Evolutionary conservation across 2,329 filamentous ascomycete species (phyloP).

Genomic region (Fusarium sp.): DNA sequence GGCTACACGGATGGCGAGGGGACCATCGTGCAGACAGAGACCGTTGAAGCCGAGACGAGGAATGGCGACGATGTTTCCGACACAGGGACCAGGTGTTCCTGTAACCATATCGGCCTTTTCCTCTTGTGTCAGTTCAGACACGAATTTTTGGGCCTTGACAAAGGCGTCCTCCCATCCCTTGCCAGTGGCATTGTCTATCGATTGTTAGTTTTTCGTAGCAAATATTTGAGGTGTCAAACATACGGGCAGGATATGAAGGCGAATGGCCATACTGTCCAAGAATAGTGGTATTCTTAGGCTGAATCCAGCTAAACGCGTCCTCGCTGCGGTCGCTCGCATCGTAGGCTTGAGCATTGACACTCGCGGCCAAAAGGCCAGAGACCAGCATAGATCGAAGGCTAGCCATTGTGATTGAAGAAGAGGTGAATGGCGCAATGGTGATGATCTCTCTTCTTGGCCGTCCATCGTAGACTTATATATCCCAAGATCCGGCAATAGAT

Average conservation of each 20-base stretch:
- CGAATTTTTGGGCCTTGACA: conserved; percentile 55
- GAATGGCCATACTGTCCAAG: conserved; percentile 59
- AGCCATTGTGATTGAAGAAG: conserved; percentile 38
- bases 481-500: not conserved
- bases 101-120: conserved; percentile 56
- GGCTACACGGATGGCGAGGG: conserved; percentile 49
- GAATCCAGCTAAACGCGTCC: conserved; percentile 57
- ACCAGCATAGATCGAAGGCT: conserved; percentile 55
- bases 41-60: conserved; percentile 60
- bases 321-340: conserved; percentile 42
- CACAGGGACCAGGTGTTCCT: conserved; percentile 54
- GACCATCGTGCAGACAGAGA: conserved; percentile 60
- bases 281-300: conserved; percentile 60
- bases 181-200: conserved; percentile 56
- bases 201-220: conserved; percentile 14
- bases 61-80: conserved; percentile 57
- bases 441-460: conserved; percentile 13
- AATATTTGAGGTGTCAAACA: conserved; percentile 24
- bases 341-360: conserved; percentile 50
- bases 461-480: conserved; percentile 32
- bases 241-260: conserved; percentile 57
- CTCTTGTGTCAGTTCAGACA: conserved; percentile 49
- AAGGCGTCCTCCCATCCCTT: conserved; percentile 57
- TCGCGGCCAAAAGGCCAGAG: conserved; percentile 52
- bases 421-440: conserved; percentile 19